phyloP scores from a whole-genome alignment of 2,329 filamentous ascomycete genomes.

The Fusarium redolens region DNA sequence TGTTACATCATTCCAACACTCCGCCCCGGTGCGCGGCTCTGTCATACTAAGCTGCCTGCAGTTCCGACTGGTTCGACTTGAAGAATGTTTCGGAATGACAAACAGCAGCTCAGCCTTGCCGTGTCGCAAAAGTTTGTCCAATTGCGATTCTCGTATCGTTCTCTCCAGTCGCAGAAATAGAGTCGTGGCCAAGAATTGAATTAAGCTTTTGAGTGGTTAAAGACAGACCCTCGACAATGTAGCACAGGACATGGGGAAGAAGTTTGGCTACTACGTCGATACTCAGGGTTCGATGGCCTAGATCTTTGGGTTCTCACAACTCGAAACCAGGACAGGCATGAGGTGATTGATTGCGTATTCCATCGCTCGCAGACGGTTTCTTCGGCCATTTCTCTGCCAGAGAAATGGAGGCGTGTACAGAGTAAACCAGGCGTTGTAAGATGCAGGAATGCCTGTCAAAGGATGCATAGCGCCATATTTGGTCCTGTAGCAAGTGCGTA shows the following conservation, averaged over 20 bases:
- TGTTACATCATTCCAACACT: constrained; percentile 23
- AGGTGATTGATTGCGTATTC: constrained; percentile 2
- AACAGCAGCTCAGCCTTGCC: constrained; percentile 32
- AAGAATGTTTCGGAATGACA: constrained; percentile 13
- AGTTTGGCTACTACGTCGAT: constrained; percentile 13
- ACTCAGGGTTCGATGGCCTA: neutral
- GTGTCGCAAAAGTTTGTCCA: neutral
- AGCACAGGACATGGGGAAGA: constrained; percentile 19
- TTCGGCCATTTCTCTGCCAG: neutral
- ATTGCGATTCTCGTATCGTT: neutral
- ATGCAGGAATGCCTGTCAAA: constrained; percentile 30
- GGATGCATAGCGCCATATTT: constrained; percentile 42
- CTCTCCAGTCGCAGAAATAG: neutral
- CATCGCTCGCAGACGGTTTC: neutral
- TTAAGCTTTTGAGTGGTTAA: constrained; percentile 34
- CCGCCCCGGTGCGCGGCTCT: constrained; percentile 11
- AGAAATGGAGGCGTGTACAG: constrained; percentile 26
- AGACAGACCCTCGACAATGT: constrained; percentile 34
- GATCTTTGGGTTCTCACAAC: neutral
- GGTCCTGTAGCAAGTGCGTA: constrained; percentile 34
- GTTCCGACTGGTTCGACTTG: constrained; percentile 8
- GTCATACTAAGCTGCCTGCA: constrained; percentile 28
- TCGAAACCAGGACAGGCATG: neutral
- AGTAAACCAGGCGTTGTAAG: constrained; percentile 33
- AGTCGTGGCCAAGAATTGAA: neutral